phyloP scores from a whole-genome alignment of 2,329 filamentous ascomycete genomes.

The Alternaria alternata region DNA sequence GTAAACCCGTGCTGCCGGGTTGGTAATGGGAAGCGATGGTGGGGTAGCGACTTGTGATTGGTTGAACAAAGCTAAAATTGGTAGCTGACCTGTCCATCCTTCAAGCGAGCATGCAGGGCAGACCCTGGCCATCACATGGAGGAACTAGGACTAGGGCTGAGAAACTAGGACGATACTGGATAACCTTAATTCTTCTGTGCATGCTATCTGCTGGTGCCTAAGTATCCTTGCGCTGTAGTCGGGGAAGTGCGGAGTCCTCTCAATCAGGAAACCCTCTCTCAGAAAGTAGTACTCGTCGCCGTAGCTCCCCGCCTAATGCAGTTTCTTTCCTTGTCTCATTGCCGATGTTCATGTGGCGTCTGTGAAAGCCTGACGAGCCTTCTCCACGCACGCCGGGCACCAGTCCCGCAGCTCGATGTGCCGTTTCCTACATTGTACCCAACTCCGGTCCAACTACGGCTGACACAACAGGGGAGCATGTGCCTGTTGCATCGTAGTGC shows the following conservation, averaged over 20 bases:
- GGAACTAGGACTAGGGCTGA: constrained; percentile 11
- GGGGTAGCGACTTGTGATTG: constrained; percentile 6
- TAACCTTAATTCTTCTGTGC: constrained; percentile 16
- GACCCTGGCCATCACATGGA: constrained; percentile 17
- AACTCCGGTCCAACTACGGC: constrained; percentile 19
- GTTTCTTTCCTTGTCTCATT: constrained; percentile 6
- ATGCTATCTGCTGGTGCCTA: constrained; percentile 11
- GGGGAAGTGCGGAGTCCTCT: constrained; percentile 1
- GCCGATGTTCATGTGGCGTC: not conserved
- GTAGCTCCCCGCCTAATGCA: constrained; percentile 7
- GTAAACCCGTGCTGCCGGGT: constrained; percentile 19
- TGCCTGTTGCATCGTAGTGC: constrained; percentile 13
- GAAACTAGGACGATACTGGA: constrained; percentile 6
- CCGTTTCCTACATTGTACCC: constrained; percentile 5
- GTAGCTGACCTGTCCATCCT: constrained; percentile 12
- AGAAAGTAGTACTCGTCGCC: not conserved
- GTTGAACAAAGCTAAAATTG: constrained; percentile 10
- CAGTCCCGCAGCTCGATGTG: constrained; percentile 11
- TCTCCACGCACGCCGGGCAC: constrained; percentile 12
- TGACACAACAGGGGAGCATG: constrained; percentile 26
- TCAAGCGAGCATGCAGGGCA: constrained; percentile 13
- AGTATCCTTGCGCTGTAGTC: constrained; percentile 9
- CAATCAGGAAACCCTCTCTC: not conserved
- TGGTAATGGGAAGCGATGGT: constrained; percentile 5
- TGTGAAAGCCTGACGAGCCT: constrained; percentile 8